Evolutionary conservation across 2,329 filamentous ascomycete species (phyloP).

Genomic region (Lecanoromycetidae sp.): DNA sequence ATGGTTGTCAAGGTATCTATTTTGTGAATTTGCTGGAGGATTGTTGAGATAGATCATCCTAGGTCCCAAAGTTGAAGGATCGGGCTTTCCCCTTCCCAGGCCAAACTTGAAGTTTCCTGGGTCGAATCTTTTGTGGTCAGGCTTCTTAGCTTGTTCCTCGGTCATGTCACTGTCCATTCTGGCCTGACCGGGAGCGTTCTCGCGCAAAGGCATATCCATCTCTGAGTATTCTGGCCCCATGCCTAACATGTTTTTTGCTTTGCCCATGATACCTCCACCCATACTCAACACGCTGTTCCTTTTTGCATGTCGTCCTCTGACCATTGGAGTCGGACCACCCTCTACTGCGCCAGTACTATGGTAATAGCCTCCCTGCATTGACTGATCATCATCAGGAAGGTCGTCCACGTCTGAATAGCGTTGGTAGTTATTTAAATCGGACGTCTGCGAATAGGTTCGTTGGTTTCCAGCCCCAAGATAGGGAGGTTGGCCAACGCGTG

Average conservation of each 20-base stretch:
- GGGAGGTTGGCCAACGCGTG: conserved; percentile 28
- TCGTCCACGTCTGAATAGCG: conserved; percentile 86
- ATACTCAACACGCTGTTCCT: conserved; percentile 81
- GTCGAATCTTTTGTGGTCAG: conserved; percentile 48
- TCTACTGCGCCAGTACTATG: conserved; percentile 52
- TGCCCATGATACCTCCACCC: conserved; percentile 76
- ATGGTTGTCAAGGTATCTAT: conserved; percentile 93
- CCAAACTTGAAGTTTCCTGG: conserved; percentile 81
- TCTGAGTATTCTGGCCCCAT: conserved; percentile 83
- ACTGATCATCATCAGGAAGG: conserved; percentile 62
- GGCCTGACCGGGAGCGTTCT: conserved; percentile 47
- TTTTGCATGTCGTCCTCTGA: conserved; percentile 51
- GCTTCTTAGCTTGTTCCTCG: conserved; percentile 33
- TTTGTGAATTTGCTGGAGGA: conserved; percentile 73
- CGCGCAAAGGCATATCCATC: conserved; percentile 93
- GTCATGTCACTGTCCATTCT: conserved; percentile 34
- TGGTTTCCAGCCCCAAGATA: conserved; percentile 28
- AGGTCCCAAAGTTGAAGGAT: conserved; percentile 82
- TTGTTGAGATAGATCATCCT: conserved; percentile 95
- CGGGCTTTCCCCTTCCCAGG: conserved; percentile 69
- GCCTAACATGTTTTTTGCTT: conserved; percentile 79
- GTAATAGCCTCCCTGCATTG: conserved; percentile 59
- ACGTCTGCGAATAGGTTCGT: conserved; percentile 58
- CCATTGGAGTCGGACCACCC: conserved; percentile 36
- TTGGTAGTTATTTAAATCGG: conserved; percentile 75